These are phyloP conservation scores for Diaporthe sp. DNA, from an alignment of 2,329 filamentous ascomycete species.

Conservation along the genomic window DNA sequence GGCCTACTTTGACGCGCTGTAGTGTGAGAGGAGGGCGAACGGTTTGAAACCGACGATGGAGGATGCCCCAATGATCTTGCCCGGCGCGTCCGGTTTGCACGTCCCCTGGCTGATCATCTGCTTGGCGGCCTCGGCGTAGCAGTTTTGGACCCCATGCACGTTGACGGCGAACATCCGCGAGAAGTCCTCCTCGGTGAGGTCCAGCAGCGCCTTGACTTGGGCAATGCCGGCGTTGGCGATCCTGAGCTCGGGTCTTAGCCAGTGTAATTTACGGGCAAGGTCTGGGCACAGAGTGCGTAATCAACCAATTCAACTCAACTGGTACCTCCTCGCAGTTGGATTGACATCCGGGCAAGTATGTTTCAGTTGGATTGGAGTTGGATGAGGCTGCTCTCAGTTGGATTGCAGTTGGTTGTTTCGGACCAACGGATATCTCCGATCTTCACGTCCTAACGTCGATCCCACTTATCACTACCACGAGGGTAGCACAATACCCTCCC, in stretches of 20 bases:
- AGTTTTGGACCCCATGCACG: constrained; percentile 73
- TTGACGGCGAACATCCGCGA: constrained; percentile 72
- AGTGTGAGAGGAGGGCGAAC: constrained; percentile 68
- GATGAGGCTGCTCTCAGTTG: too few species aligned
- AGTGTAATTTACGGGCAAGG: accelerated
- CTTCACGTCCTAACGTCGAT: too few species aligned
- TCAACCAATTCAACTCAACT: too few species aligned
- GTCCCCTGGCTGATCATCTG: constrained; percentile 72
- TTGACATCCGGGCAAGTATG: too few species aligned
- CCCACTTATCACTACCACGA: too few species aligned
- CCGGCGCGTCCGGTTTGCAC: constrained; percentile 41
- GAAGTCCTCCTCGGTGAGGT: constrained; percentile 67
- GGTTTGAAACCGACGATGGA: constrained; percentile 70
- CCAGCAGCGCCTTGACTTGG: constrained; percentile 65
- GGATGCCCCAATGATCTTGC: constrained; percentile 64
- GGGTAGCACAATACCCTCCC: too few species aligned
- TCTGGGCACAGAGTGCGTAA: too few species aligned
- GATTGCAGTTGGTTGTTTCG: too few species aligned
- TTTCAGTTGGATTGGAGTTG: too few species aligned
- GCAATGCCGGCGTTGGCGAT: constrained; percentile 72
- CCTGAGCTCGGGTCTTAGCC: constrained; percentile 38
- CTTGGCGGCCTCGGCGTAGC: constrained; percentile 70
- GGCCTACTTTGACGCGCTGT: constrained; percentile 73
- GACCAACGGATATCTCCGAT: too few species aligned
- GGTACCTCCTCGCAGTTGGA: too few species aligned